A percentile compares a stretch with the other conserved stretches of the same genome.
Evolutionary conservation across 2,329 filamentous ascomycete species (phyloP).

Genomic region (Verticillium isaacii): DNA sequence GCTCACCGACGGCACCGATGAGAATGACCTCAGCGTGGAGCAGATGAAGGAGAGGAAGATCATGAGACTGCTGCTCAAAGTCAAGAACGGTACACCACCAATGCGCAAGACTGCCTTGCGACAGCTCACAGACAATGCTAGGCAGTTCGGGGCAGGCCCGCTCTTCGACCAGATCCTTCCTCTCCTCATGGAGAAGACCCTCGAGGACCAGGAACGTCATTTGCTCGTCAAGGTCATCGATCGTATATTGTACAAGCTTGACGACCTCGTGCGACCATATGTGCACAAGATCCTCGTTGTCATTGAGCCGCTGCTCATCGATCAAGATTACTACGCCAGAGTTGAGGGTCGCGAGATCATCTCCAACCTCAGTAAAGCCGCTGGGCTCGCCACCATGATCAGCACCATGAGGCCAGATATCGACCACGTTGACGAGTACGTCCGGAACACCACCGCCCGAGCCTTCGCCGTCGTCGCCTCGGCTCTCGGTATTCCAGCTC

Average conservation of each 20-base stretch:
- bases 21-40: conserved; percentile 87
- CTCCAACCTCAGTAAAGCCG: conserved; percentile 93
- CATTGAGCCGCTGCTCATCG: conserved; percentile 97
- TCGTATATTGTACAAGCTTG: conserved; percentile 95
- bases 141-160: conserved; percentile 88
- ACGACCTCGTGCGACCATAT: conserved; percentile 91
- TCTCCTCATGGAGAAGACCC: conserved; percentile 93
- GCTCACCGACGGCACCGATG: conserved; percentile 88
- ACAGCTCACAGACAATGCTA: conserved; percentile 95
- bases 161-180: conserved; percentile 97
- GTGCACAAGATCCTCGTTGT: conserved; percentile 98
- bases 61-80: conserved; percentile 92
- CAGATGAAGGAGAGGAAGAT: conserved; percentile 98
- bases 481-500: conserved; percentile 88
- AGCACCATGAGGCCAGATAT: conserved; percentile 99
- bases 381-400: conserved; percentile 97
- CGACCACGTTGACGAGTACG: conserved; percentile 96
- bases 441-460: conserved; percentile 93
- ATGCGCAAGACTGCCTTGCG: conserved; percentile 98
- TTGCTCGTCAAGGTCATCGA: conserved; percentile 98
- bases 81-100: conserved; percentile 97
- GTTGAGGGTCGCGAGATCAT: conserved; percentile 99
- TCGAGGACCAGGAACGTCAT: conserved; percentile 97
- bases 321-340: conserved; percentile 98
- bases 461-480: conserved; percentile 97